A percentile compares a stretch with the other conserved stretches of the same genome.
phyloP scores from a whole-genome alignment of 164 flowering plant species.

The Magnolia officinalis region DNA sequence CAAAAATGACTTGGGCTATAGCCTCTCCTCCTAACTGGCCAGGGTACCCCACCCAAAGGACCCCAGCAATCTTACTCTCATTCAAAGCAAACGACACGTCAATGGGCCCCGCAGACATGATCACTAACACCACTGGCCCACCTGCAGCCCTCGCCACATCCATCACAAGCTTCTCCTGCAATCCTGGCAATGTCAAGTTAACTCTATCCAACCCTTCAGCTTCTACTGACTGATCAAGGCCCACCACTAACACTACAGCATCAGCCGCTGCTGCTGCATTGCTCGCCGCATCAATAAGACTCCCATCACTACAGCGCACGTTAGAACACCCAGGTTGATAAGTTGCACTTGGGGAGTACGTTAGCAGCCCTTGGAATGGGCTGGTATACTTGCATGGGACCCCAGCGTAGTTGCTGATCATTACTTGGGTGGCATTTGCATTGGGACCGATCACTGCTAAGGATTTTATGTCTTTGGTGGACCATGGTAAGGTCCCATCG shows the following conservation, averaged over 20 bases:
- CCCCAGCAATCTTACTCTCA: conserved; percentile 35
- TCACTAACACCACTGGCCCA: conserved; percentile 49
- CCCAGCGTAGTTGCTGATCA: conserved; percentile 74
- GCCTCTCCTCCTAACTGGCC: conserved; percentile 78
- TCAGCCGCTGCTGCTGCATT: conserved; percentile 42
- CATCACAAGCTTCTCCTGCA: conserved; percentile 47
- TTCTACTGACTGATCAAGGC: conserved; percentile 59
- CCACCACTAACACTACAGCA: conserved; percentile 53
- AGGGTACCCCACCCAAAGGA: conserved; percentile 74
- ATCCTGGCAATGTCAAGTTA: conserved; percentile 57
- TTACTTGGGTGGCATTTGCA: conserved; percentile 44
- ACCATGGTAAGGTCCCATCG: conserved; percentile 43
- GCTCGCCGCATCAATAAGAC: conserved; percentile 33
- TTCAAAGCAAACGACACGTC: conserved; percentile 51
- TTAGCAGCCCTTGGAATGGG: conserved; percentile 50
- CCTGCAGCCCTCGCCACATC: conserved; percentile 37
- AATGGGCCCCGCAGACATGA: conserved; percentile 69
- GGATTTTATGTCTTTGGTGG: conserved; percentile 14
- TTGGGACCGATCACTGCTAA: conserved; percentile 67
- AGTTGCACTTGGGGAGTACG: conserved; percentile 16
- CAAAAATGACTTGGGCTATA: conserved; percentile 60
- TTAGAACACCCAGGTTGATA: conserved; percentile 40
- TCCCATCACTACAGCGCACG: conserved; percentile 33
- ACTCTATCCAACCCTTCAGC: conserved; percentile 53
- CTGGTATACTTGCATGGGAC: conserved; percentile 51